Percentiles rank a stretch among this genome's conserved stretches.
phyloP scores from a whole-genome alignment of 106 monocot genomes.

The Dendrobium nobile region DNA sequence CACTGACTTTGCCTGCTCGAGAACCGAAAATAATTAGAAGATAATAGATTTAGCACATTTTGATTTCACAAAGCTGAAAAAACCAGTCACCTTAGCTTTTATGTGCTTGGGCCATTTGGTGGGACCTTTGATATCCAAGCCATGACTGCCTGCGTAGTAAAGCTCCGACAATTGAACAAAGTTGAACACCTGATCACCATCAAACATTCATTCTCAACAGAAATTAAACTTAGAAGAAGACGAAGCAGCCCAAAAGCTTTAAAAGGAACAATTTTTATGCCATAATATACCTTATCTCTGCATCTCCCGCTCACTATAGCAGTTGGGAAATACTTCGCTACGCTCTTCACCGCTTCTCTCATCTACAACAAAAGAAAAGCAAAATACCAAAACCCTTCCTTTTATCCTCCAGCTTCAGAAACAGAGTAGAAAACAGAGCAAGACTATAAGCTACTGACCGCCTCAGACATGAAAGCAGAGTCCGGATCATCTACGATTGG shows the following conservation, averaged over 20 bases:
- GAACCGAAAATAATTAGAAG: neutral
- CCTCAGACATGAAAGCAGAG: constrained; percentile 61
- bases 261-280: neutral
- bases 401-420: no score
- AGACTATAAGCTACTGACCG: constrained; percentile 19
- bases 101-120: constrained; percentile 14
- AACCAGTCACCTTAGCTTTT: neutral
- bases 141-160: constrained; percentile 86
- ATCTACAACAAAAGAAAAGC: constrained; percentile 29
- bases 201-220: neutral
- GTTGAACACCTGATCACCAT: neutral
- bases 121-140: constrained; percentile 82
- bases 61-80: no score
- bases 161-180: constrained; percentile 58
- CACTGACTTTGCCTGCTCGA: constrained; percentile 17
- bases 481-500: constrained; percentile 88
- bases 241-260: no score
- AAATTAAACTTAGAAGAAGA: neutral
- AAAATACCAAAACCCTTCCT: no score
- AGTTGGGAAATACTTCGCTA: constrained; percentile 54
- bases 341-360: constrained; percentile 45
- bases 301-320: constrained; percentile 69
- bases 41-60: no score
- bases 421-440: neutral
- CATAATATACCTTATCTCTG: constrained; percentile 54